Base-by-base conservation (phyloP, 2,329 filamentous ascomycete genomes). In the Didymella keratinophila region DNA sequence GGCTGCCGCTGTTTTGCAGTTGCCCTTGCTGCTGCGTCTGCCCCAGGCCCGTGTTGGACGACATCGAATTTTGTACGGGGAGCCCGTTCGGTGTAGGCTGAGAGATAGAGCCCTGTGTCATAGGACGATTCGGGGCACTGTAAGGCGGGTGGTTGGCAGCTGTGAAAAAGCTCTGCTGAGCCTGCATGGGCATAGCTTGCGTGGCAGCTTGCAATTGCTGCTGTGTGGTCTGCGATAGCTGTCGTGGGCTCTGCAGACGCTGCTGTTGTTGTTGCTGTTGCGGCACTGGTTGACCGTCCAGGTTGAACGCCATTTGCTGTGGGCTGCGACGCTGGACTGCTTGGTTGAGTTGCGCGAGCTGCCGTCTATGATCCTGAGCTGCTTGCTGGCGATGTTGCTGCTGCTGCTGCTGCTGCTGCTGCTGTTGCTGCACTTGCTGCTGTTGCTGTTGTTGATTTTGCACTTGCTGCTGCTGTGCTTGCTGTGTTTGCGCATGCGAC, bases 261-360 rank as follows among this genome's bases (percentile, higher is more conserved):
- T 64, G 56, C 30, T 64, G 41, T 59, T 64, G 56, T 27, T 64
- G 41, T 27, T 65, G 63, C 36, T 69, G 67, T 34, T 66, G 65
- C 5, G 64, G 66, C 12, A 66, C 65, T 39, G 61, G 56, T 18
- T 56, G 63, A n/a, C 61, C 64, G 20, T 58, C 65, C 1, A 65
- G 32, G 16, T 60, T 69, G 52, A 65, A 67, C 5, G 62, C 36
- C 18, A 64, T 57, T 49, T 69, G 67, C n/a, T 67, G 66, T 9
- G 66, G 67, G 37, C 63, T 69, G 41, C 44, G 59, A 20, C 48
- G 62, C 25, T 61, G 53, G 12, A 47, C 58, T 18, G 21, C 51
- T 41, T 67, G 68, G 9, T 68, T 68, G 36, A 70, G 66, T 47
- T 71, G 67, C 18, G 66, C 61, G 1, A 70, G 55, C 25, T 71